Evolutionary conservation across 1,139 yeast genomes (phyloP).

Genomic region (Suhomyces chickasaworum): DNA sequence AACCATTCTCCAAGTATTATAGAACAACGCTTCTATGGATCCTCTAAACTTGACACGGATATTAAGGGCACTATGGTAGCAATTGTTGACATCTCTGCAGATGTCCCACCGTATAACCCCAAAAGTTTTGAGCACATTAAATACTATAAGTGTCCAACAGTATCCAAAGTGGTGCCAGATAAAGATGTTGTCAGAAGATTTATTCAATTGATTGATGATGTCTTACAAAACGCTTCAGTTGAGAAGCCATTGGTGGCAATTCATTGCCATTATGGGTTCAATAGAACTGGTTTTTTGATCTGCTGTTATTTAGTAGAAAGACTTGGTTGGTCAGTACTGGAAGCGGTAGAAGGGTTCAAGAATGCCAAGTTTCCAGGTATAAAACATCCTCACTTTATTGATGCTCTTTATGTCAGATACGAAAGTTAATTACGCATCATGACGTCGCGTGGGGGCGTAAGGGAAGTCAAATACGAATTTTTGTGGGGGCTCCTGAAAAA

Average conservation of each 20-base stretch:
- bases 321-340: slow-evolving; percentile 59
- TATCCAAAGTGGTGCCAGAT: slow-evolving; percentile 76
- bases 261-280: slow-evolving; percentile 83
- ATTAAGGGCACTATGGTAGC: slow-evolving; percentile 49
- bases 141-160: slow-evolving; percentile 76
- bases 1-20: slow-evolving; percentile 59
- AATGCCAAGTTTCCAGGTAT: slow-evolving; percentile 70
- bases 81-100: slow-evolving; percentile 73
- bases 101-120: slow-evolving; percentile 75
- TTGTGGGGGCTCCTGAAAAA: not conserved
- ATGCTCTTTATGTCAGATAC: slow-evolving; percentile 70
- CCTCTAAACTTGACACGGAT: slow-evolving; percentile 25
- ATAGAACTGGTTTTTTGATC: slow-evolving; percentile 74
- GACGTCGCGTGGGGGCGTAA: slow-evolving; percentile 2
- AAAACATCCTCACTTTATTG: slow-evolving; percentile 76
- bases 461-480: not conserved
- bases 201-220: slow-evolving; percentile 54
- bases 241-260: slow-evolving; percentile 54
- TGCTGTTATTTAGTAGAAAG: slow-evolving; percentile 69
- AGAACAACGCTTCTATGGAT: slow-evolving; percentile 47
- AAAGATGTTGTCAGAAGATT: slow-evolving; percentile 59
- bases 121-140: slow-evolving; percentile 50
- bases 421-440: slow-evolving; percentile 25
- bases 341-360: slow-evolving; percentile 64
- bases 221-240: slow-evolving; percentile 31